Base-by-base conservation (phyloP, 208 protist species). In the Angomonas deanei region DNA sequence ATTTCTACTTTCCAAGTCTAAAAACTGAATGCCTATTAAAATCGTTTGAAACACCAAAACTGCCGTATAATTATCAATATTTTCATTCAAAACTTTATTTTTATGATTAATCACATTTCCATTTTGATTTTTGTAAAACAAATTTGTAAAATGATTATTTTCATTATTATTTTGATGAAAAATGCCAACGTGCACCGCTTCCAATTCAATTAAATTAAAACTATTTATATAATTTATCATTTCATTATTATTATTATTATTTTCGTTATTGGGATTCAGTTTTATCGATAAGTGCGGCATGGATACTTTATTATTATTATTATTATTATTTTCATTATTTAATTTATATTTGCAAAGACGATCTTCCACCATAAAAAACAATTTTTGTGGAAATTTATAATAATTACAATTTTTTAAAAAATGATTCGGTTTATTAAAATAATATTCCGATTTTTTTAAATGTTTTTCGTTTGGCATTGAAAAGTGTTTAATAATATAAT, bases 241-340 rank as follows among this genome's bases (percentile, higher is more conserved):
- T 23, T 11, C 19, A 21, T 54, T 23, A 54, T 54, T 54, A 54
- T 54, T 54, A 54, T 54, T 54, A 42, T 42, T 42, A 42, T 42
- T 42, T 42, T 42, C 36, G 15, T 42, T 54, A 30, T 54, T 30
- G n/a, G 10, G 6, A 19, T 54, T 19, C 8, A 54, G 10, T 17
- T 23, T 6, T 26, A 27, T 54, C 10, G 15, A 8, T 42, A 42
- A 42, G 15, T 42, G 36, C 36, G 36, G 36, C 36, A 42, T 42
- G 8, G 36, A 42, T 42, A 42, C 36, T 42, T 42, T 42, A 42
- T 15, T 42, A n/a, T 42, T 42, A 8, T 42, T 42, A n/a, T 42
- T 42, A 42, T 42, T 42, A 42, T 42, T 42, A 42, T 42, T 42
- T n/a, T 42, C 15, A 42, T 42, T 42, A 42, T 42, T n/a, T n/a